phyloP scores from a whole-genome alignment of 257 asterid species.

The Henckelia pumila region DNA sequence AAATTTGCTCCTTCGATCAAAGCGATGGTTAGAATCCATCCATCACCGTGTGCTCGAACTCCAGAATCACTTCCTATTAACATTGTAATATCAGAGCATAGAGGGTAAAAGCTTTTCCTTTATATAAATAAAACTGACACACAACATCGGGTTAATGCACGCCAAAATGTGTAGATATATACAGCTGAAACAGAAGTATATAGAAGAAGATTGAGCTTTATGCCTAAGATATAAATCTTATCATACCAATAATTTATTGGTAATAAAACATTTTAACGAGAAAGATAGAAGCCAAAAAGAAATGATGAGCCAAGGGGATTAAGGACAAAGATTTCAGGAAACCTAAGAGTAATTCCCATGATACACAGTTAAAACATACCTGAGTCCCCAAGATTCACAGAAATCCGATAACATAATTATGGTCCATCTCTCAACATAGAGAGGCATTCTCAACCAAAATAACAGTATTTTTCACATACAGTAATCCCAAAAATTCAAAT shows the following conservation, averaged over 20 bases:
- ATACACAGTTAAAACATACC: background rate
- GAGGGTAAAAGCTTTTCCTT: too few relatives aligned
- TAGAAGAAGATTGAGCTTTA: background rate
- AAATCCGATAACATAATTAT: too few relatives aligned
- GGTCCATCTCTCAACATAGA: background rate
- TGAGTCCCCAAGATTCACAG: too few relatives aligned
- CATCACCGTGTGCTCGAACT: slow-evolving; percentile 83
- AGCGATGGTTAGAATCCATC: slow-evolving; percentile 91
- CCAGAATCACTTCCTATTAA: slow-evolving; percentile 79
- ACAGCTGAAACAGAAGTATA: background rate
- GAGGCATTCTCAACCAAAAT: background rate
- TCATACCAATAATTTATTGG: too few relatives aligned
- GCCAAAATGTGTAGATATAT: background rate
- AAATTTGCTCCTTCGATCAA: slow-evolving; percentile 69
- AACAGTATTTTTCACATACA: background rate
- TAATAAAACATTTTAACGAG: background rate
- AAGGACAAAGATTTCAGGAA: background rate
- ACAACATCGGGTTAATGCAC: background rate
- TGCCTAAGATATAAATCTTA: too few relatives aligned
- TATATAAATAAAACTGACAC: too few relatives aligned
- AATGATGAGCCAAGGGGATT: background rate
- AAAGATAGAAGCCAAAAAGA: background rate
- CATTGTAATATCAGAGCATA: slow-evolving; percentile 18
- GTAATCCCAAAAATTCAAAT: background rate
- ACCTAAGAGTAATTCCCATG: background rate